These are phyloP conservation scores for Alternaria metachromatica DNA, from an alignment of 2,329 filamentous ascomycete genomes.

Conservation along the genomic window DNA sequence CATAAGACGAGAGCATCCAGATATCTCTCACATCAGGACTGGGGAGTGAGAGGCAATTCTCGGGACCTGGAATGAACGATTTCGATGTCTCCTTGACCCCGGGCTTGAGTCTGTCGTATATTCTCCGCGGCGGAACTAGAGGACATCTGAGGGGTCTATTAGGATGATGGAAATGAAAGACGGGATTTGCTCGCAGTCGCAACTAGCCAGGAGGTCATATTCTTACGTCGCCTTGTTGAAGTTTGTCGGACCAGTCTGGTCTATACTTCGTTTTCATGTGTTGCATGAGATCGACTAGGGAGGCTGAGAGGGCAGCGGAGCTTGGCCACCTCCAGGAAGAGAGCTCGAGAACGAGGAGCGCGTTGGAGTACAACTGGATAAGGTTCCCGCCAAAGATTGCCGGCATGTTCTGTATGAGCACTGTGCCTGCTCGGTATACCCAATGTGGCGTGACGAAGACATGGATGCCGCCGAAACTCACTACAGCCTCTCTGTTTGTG, in stretches of 20 bases:
- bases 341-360: slow-evolving; percentile 42
- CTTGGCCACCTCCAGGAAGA: slow-evolving; percentile 46
- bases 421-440: slow-evolving; percentile 43
- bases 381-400: slow-evolving; percentile 39
- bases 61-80: neutral
- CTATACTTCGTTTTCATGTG: slow-evolving; percentile 41
- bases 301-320: slow-evolving; percentile 35
- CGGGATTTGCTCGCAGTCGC: neutral
- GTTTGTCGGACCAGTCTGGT: slow-evolving; percentile 36
- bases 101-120: neutral
- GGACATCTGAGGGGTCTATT: slow-evolving; percentile 7
- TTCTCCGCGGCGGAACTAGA: slow-evolving; percentile 1
- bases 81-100: neutral
- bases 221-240: slow-evolving; percentile 36
- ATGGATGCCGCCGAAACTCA: slow-evolving; percentile 39
- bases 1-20: neutral
- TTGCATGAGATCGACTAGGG: slow-evolving; percentile 40
- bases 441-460: slow-evolving; percentile 45
- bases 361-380: slow-evolving; percentile 45
- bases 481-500: slow-evolving; percentile 36
- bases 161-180: slow-evolving; percentile 6
- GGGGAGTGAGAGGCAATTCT: neutral
- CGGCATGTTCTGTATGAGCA: slow-evolving; percentile 43
- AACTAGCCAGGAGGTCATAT: slow-evolving; percentile 25
- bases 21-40: neutral